These are phyloP conservation scores for Chondrostereum purpureum DNA, from an alignment of 1,284 basidiomycete species.

Conservation along the genomic window DNA sequence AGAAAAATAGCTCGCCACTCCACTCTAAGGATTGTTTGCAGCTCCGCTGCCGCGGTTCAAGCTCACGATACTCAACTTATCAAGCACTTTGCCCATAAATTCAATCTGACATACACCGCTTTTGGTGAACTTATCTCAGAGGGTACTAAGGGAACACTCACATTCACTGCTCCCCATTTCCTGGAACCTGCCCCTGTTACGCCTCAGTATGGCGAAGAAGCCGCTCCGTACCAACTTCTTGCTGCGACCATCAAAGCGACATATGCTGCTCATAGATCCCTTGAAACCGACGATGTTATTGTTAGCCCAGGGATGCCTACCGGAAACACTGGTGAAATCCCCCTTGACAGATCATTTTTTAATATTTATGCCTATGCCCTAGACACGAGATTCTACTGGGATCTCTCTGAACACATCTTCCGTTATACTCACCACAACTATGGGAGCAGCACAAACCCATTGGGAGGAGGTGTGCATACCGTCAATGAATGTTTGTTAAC, in stretches of 20 bases:
- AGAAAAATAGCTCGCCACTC: too few relatives aligned
- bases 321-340: neutral
- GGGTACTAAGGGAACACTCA: slow-evolving; percentile 28
- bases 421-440: slow-evolving; percentile 29
- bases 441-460: slow-evolving; percentile 20
- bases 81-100: slow-evolving; percentile 31
- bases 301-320: neutral
- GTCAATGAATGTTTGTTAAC: slow-evolving; percentile 47
- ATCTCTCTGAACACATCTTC: slow-evolving; percentile 26
- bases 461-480: slow-evolving; percentile 52
- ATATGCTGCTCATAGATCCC: slow-evolving; percentile 18
- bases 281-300: neutral
- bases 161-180: slow-evolving; percentile 30
- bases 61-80: slow-evolving; percentile 34
- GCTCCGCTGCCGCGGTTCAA: slow-evolving; percentile 36
- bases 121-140: slow-evolving; percentile 31
- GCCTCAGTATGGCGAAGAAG: slow-evolving; percentile 1
- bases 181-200: slow-evolving; percentile 4
- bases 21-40: slow-evolving; percentile 17
- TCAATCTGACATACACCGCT: slow-evolving; percentile 39
- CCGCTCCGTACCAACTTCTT: neutral
- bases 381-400: slow-evolving; percentile 29
- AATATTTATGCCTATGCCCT: too few relatives aligned
- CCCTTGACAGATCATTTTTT: too few relatives aligned
- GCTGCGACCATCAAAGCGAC: neutral